Evolutionary conservation across 768 basidiomycete species (phyloP), one percentile per base, ranked within the genome.

Genomic region (Phanerochaete sordida): DNA sequence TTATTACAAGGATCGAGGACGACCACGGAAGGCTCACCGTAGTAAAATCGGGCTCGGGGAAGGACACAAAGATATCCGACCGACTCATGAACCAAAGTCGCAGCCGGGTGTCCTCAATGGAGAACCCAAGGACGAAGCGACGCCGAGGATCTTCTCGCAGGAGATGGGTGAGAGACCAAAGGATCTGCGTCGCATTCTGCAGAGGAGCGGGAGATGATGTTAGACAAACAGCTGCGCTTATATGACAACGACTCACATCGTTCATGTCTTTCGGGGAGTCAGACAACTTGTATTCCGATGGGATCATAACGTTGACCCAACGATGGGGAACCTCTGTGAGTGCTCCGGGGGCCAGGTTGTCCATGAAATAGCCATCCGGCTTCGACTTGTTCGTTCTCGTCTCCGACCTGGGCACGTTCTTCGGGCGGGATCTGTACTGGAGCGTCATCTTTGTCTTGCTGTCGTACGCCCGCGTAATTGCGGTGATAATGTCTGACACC

Each of bases 1-100:
- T n/a, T n/a, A n/a, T n/a, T n/a, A n/a, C n/a, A n/a, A n/a, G n/a
- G n/a, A n/a, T n/a, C 5, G 37, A 5, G 21, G 11, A 49, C 48
- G 6, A 53, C 6, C 27, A 35, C 2, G 21, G 21, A 9, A 23
- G 1, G 57, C 60, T 43, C 21, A 68, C 52, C 31, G 7, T 28
- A 13, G 63, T 60, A 46, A 66, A 69, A 49, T 68, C 37, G 30
- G 69, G 63, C n/a, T n/a, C n/a, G n/a, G 28, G 21, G 24, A 65
- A 24, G 16, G 50, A 58, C 5, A 70, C 67, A 16, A 70, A 23
- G 8, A 69, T 39, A 3, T 58, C 53, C 1, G 68, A 62, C 13
- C 71, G 69, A 24, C 57, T 62, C 45, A 48, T 62, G 58, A 48
- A 67, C 75, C 75, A 76, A 23, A 76, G 1, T 23, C 74, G 61